Evolutionary conservation across 805 yeast species (phyloP), one percentile per base, ranked within the genome.

Genomic region (Jamesozyma hellenica): DNA sequence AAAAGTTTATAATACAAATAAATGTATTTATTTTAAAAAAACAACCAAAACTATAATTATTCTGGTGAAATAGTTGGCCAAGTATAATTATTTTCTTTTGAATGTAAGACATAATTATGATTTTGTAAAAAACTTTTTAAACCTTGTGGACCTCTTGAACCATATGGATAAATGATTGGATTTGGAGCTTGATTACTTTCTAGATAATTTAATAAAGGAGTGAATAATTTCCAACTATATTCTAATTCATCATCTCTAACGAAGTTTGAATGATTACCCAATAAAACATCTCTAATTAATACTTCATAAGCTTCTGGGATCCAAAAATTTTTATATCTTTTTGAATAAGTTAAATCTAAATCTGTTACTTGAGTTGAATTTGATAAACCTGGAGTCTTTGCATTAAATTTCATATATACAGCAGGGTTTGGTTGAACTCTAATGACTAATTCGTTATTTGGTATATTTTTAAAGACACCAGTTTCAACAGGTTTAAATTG

Each of bases 221-320:
- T 92, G 70, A 90, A 92, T 43, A 92, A 68, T 51, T 72, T 72
- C 98, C 98, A 92, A 44, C 94, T 81, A 43, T 81, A 78, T 41
- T 88, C 96, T 58, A 92, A 74, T 68, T 92, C 98, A 61, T 92
- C 98, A 60, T 90, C 96, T 67, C 98, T 81, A 27, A 92, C 97
- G 60, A 92, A 92, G 68, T 90, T 90, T 38, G 97, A 83, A 66
- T 92, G 98, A 64, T 88, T 95, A 42, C 94, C 97, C 50, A 76
- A 73, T 58, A 82, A 65, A 47, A 90, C 83, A 64, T 92, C 97
- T 64, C 94, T 77, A 53, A 92, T 85, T 52, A 92, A 75, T 1
- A 96, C 82, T 69, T 92, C 98, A 64, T 92, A 92, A 32, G 97
- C 97, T 70, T 90, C 96, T 34, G 98, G 97, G 55, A 92, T 88